Conservation (phyloP, 2,329 filamentous ascomycete genomes). For the Pestalotiopsis sp. region DNA sequence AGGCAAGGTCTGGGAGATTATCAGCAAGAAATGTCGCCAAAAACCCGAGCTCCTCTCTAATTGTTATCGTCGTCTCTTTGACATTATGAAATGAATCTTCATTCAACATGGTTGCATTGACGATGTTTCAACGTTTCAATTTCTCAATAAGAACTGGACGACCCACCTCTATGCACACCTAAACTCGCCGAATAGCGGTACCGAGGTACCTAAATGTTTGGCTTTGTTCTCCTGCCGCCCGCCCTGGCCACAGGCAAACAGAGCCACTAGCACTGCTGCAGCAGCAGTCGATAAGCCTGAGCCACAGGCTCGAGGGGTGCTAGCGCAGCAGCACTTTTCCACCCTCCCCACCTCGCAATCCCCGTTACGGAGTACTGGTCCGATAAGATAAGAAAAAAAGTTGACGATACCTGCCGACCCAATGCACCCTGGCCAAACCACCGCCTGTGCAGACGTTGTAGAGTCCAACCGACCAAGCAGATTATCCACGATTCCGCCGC, state of each 20-base stretch:
- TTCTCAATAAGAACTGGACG: neutral
- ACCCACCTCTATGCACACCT: neutral
- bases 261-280: neutral
- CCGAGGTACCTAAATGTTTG: neutral
- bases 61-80: neutral
- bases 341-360: neutral
- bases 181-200: neutral
- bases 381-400: neutral
- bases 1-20: no score
- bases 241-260: neutral
- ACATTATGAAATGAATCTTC: neutral
- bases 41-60: neutral
- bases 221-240: neutral
- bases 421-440: neutral
- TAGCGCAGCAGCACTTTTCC: neutral
- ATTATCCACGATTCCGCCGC: neutral
- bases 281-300: neutral
- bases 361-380: neutral
- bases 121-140: neutral
- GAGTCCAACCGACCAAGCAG: neutral
- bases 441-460: neutral
- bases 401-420: neutral
- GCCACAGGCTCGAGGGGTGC: neutral
- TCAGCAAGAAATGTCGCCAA: no score
- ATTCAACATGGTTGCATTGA: neutral